phyloP scores from a whole-genome alignment of 441 rosid genomes.

The Populus trichocarpa region DNA sequence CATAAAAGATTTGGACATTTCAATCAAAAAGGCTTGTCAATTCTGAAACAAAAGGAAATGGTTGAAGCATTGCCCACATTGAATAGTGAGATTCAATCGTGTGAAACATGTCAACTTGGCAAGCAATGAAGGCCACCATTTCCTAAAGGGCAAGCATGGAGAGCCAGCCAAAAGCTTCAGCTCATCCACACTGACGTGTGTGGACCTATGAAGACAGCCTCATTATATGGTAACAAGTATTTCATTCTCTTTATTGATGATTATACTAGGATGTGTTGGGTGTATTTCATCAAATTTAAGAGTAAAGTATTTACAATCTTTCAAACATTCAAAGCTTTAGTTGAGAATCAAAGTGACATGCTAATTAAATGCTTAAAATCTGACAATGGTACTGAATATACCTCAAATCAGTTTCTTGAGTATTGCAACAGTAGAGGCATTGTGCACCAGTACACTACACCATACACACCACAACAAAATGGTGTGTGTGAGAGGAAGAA shows the following conservation, averaged over 20 bases:
- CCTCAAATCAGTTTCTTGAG: not conserved
- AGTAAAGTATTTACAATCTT: not conserved
- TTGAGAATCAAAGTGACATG: not conserved
- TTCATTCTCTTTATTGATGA: not conserved
- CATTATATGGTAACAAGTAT: not conserved
- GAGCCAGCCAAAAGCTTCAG: not conserved
- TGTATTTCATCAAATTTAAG: not conserved
- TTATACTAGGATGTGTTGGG: not conserved
- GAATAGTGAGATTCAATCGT: not conserved
- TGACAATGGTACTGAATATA: not conserved
- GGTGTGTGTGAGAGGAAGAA: not conserved
- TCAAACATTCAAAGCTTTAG: not conserved
- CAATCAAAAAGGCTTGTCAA: not conserved
- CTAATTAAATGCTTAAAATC: not conserved
- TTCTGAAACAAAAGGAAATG: not conserved
- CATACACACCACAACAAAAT: not conserved
- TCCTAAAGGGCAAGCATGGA: not conserved
- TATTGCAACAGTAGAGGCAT: not conserved
- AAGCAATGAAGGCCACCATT: not conserved
- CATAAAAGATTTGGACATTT: conserved; percentile 2
- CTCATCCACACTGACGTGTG: not conserved
- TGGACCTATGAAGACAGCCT: not conserved
- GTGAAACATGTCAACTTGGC: not conserved
- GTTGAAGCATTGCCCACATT: not conserved
- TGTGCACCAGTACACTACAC: not conserved